Evolutionary conservation across 2,329 filamentous ascomycete species (phyloP).

Genomic region (Volutella citrinella): DNA sequence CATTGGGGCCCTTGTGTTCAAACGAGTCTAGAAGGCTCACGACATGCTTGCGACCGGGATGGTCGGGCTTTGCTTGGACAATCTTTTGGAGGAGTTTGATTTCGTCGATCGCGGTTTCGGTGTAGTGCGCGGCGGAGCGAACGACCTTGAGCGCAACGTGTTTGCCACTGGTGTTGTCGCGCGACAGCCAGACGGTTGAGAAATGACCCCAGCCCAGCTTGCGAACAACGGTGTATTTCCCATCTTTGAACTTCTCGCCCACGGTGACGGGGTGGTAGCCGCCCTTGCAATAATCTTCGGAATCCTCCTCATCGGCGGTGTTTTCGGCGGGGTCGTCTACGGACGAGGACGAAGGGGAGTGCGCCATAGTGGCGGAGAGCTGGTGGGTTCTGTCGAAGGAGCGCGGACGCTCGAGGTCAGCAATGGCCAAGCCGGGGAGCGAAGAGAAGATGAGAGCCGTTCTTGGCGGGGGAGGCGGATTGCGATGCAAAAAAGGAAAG

Average conservation of each 20-base stretch:
- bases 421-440: slow-evolving; percentile 10
- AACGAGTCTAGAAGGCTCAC: slow-evolving; percentile 96
- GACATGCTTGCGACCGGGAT: slow-evolving; percentile 91
- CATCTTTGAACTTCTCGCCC: slow-evolving; percentile 96
- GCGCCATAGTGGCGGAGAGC: slow-evolving; percentile 56
- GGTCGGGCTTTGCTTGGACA: slow-evolving; percentile 89
- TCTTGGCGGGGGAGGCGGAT: too few relatives aligned
- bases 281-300: slow-evolving; percentile 98
- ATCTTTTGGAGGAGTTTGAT: slow-evolving; percentile 98
- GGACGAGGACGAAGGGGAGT: slow-evolving; percentile 76
- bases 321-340: slow-evolving; percentile 84
- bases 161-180: slow-evolving; percentile 84
- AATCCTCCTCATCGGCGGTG: slow-evolving; percentile 97
- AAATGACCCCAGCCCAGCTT: slow-evolving; percentile 99
- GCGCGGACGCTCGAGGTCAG: slow-evolving; percentile 13
- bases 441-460: slow-evolving; percentile 13
- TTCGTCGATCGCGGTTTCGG: slow-evolving; percentile 97
- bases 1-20: slow-evolving; percentile 95
- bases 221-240: slow-evolving; percentile 91
- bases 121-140: slow-evolving; percentile 95
- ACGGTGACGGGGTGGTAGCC: slow-evolving; percentile 95
- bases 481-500: too few relatives aligned
- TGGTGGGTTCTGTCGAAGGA: slow-evolving; percentile 47
- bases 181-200: slow-evolving; percentile 86
- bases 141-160: slow-evolving; percentile 98